Base-by-base conservation (phyloP, 1,139 yeast genomes). In the Taphrina flavorubra region DNA sequence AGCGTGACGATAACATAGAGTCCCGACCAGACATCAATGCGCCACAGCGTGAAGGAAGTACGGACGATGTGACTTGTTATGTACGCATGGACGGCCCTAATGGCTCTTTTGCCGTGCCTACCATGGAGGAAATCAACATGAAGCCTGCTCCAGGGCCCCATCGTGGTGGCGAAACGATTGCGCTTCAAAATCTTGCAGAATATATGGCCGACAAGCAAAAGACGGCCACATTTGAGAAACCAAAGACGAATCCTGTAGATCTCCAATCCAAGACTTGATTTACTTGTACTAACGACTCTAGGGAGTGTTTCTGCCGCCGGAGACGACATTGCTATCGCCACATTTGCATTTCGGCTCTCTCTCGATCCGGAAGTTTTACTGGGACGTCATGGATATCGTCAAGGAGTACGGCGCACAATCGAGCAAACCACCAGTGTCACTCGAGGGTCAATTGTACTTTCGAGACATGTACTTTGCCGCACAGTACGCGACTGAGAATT, bases 381-480 rank as follows among this genome's bases (percentile, higher is more conserved):
- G 68, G 68, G 51, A 49, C 51, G 58, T 57, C 31, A 46, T 57
- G 51, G 68, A 65, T 11, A 58, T 65, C 10, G 60, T 57, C 63
- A 49, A 56, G 31, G 57, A 62, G 13, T 57, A 49, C 51, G 68
- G 64, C 13, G 14, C 63, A 7, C 56, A 51, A 3, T 63, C 64
- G 6, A 55, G 58, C 39, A 65, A 46, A 51, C 68, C 63, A n/a
- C 64, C 68, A 16, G 51, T 47, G 4, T 57, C 63, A 18, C 64
- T 65, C 10, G 64, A 57, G 40, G 68, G 68, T 10, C 68, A 65
- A 40, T 42, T 65, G 25, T 42, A 56, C 51, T 65, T 65, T 39
- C 61, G 68, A 14, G 68, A 65, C 63, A 65, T 65, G 68, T 65
- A 57, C 53, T 65, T 65, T 57, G 68, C 68, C 4, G 68, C 68